phyloP scores from a whole-genome alignment of 2,329 filamentous ascomycete genomes.

The Cercospora citrullina region DNA sequence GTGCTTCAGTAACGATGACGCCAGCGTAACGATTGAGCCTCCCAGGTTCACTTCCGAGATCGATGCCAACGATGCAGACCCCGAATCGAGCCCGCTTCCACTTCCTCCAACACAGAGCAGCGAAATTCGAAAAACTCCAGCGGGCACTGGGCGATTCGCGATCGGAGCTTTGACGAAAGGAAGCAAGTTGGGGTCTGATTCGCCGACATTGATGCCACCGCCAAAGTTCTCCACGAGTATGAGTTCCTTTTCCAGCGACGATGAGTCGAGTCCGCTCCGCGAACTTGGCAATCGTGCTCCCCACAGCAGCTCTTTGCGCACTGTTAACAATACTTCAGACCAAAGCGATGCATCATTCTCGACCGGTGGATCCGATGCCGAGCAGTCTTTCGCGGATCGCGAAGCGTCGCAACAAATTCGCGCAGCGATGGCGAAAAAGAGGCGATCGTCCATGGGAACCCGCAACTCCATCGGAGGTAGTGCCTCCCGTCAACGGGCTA shows the following conservation, averaged over 20 bases:
- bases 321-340: constrained; percentile 29
- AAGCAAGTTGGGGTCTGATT: constrained; percentile 62
- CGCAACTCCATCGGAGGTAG: constrained; percentile 39
- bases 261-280: constrained; percentile 52
- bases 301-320: constrained; percentile 32
- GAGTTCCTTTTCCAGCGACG: constrained; percentile 59
- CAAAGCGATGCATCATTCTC: constrained; percentile 32
- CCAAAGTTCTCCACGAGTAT: constrained; percentile 62
- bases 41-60: constrained; percentile 52
- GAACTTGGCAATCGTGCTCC: constrained; percentile 48
- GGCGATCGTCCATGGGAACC: constrained; percentile 37
- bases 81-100: constrained; percentile 58
- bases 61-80: constrained; percentile 39
- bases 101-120: constrained; percentile 60
- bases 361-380: constrained; percentile 19
- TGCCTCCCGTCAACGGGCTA: constrained; percentile 31
- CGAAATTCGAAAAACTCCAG: constrained; percentile 52
- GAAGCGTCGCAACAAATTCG: constrained; percentile 32
- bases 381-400: constrained; percentile 30
- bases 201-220: constrained; percentile 24
- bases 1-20: constrained; percentile 5
- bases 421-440: constrained; percentile 54
- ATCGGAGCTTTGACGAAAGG: constrained; percentile 71
- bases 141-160: constrained; percentile 67
- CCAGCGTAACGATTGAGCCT: constrained; percentile 18